A percentile compares a stretch with the other conserved stretches of the same genome.
phyloP scores from a whole-genome alignment of 345 rosid genomes.

The Zanthoxylum bungeanum region DNA sequence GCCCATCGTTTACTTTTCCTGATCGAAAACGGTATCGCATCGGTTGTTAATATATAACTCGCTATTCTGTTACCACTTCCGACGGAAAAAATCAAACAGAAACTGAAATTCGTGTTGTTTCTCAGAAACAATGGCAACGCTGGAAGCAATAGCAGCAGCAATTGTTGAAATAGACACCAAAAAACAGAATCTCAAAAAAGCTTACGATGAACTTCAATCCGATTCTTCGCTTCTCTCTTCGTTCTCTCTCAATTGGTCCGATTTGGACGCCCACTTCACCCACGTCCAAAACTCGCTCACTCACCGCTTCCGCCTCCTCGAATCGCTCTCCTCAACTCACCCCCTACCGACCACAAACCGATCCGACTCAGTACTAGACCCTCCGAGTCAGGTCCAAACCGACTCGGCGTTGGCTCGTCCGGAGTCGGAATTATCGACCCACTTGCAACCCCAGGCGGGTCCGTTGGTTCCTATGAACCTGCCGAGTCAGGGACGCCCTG shows the following conservation, averaged over 20 bases:
- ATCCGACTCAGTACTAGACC: background rate
- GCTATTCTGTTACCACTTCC: no score
- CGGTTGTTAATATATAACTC: no score
- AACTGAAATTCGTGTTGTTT: background rate
- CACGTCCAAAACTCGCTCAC: conserved; percentile 38
- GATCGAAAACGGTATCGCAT: background rate
- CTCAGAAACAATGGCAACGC: conserved; percentile 26
- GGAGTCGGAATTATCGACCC: background rate
- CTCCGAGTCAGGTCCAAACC: background rate
- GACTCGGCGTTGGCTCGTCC: background rate
- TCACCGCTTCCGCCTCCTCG: conserved; percentile 47
- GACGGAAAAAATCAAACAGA: background rate
- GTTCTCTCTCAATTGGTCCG: conserved; percentile 59
- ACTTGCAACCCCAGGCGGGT: background rate
- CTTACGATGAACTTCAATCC: conserved; percentile 63
- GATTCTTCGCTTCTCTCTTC: conserved; percentile 47
- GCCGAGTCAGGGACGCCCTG: background rate
- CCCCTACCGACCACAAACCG: background rate
- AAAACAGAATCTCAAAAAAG: conserved; percentile 50
- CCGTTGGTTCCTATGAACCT: background rate
- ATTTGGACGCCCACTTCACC: conserved; percentile 65
- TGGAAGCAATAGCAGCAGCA: conserved; percentile 51
- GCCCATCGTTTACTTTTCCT: no score
- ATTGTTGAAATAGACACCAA: conserved; percentile 45
- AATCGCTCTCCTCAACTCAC: conserved; percentile 25